phyloP scores from a whole-genome alignment of 352 stramenopile genomes.

The Globisporangium echinulatum region DNA sequence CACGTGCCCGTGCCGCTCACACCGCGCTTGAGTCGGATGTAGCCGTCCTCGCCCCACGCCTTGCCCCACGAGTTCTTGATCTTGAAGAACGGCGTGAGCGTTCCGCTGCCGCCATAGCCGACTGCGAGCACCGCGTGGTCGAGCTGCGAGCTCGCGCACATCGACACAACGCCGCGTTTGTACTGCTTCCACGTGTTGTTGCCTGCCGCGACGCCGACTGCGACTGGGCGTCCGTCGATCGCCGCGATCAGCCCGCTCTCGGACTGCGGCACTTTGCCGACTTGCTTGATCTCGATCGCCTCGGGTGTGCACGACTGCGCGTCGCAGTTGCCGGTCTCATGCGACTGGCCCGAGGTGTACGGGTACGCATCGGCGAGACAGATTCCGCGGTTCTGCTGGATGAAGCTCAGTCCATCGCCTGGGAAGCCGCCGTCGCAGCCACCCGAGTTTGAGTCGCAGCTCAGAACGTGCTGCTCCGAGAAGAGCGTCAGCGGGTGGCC shows the following conservation, averaged over 20 bases:
- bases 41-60: conserved; percentile 91
- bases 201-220: conserved; percentile 92
- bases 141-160: conserved; percentile 80
- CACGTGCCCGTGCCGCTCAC: conserved; percentile 42
- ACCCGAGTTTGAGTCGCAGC: conserved; percentile 80
- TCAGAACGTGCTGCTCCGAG: conserved; percentile 91
- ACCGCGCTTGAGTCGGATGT: conserved; percentile 90
- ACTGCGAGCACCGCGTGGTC: conserved; percentile 97
- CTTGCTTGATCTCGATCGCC: conserved; percentile 27
- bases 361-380: conserved; percentile 71
- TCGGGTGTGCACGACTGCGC: conserved; percentile 25
- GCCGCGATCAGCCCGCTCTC: conserved; percentile 82
- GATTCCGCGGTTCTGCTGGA: conserved; percentile 74
- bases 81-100: conserved; percentile 81
- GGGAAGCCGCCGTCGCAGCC: conserved; percentile 89
- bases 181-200: conserved; percentile 98
- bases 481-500: conserved; percentile 71
- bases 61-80: conserved; percentile 98
- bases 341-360: conserved; percentile 63
- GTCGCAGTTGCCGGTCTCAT: conserved; percentile 27
- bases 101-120: conserved; percentile 77
- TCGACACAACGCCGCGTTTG: conserved; percentile 87
- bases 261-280: conserved; percentile 62
- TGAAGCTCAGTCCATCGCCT: conserved; percentile 86
- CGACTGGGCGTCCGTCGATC: conserved; percentile 89